These are phyloP conservation scores for Populus hybrid DNA, from an alignment of 441 rosid species.

Conservation along the genomic window DNA sequence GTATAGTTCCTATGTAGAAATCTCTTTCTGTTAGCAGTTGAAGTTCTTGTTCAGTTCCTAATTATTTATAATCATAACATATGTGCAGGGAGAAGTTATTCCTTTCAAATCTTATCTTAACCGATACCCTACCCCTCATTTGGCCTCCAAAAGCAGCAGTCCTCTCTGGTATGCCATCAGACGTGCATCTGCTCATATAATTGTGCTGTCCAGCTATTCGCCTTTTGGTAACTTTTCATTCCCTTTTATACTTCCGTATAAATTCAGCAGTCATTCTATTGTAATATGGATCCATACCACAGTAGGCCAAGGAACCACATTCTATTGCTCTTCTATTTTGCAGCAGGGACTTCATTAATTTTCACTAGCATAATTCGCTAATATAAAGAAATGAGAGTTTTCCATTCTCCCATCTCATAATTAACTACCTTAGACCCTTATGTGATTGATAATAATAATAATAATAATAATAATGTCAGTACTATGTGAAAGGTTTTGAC, in stretches of 20 bases:
- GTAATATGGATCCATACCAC: neutral
- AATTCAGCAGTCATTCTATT: neutral
- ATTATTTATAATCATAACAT: neutral
- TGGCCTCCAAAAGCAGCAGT: constrained; percentile 47
- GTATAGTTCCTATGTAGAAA: neutral
- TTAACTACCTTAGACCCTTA: neutral
- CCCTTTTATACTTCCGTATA: neutral
- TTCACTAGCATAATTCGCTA: neutral
- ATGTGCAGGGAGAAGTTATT: constrained; percentile 40
- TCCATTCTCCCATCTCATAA: neutral
- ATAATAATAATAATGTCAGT: too few relatives aligned
- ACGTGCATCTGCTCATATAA: constrained; percentile 57
- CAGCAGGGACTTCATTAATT: neutral
- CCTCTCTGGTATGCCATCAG: constrained; percentile 57
- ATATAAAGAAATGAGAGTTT: neutral
- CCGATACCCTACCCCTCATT: constrained; percentile 46
- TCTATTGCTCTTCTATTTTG: neutral
- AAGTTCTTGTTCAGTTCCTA: neutral
- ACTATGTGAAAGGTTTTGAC: too few relatives aligned
- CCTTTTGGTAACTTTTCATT: constrained; percentile 42
- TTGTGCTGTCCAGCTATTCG: constrained; percentile 60
- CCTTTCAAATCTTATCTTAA: constrained; percentile 51
- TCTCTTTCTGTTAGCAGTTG: neutral
- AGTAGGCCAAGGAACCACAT: neutral
- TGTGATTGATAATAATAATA: too few relatives aligned